A percentile compares a stretch with the other conserved stretches of the same genome.
phyloP scores from a whole-genome alignment of 768 basidiomycete species.

The Rhodosporidiobolus sp. region DNA sequence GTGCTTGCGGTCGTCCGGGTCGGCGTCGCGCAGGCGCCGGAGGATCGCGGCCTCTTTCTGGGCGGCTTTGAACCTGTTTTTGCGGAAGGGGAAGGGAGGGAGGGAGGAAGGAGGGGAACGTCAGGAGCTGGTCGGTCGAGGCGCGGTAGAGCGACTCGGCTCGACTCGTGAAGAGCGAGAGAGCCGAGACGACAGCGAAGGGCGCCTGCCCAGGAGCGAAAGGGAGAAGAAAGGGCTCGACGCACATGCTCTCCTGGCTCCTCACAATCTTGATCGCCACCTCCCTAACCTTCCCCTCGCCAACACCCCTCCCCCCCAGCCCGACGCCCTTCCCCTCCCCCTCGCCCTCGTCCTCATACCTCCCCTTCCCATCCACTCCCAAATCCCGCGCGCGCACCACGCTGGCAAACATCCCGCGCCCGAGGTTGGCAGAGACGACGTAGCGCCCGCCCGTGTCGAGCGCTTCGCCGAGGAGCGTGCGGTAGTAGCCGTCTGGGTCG shows the following conservation, averaged over 20 bases:
- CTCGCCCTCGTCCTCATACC: constrained; percentile 87
- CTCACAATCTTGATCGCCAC: constrained; percentile 97
- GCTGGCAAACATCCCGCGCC: constrained; percentile 98
- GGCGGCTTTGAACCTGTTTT: constrained; percentile 91
- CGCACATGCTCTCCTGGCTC: constrained; percentile 93
- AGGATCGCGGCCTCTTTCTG: constrained; percentile 87
- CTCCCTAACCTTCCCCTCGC: constrained; percentile 60
- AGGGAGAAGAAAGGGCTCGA: constrained; percentile 29
- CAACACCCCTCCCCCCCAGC: constrained; percentile 51
- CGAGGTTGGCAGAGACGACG: constrained; percentile 90
- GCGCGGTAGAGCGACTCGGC: no score
- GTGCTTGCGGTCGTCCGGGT: constrained; percentile 96
- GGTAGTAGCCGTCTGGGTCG: constrained; percentile 93
- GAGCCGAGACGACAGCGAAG: constrained; percentile 17
- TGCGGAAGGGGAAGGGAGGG: no score
- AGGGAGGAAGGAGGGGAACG: no score
- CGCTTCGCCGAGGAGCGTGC: constrained; percentile 87
- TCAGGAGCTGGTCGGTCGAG: no score
- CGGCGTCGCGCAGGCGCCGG: constrained; percentile 77
- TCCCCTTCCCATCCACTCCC: constrained; percentile 55
- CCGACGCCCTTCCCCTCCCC: constrained; percentile 89
- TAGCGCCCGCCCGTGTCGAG: constrained; percentile 79
- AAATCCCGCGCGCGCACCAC: constrained; percentile 75
- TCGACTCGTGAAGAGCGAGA: no score
- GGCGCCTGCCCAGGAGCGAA: background rate